Evolutionary conservation across 805 yeast genomes (phyloP).

Genomic region (Saturnispora saitoi): DNA sequence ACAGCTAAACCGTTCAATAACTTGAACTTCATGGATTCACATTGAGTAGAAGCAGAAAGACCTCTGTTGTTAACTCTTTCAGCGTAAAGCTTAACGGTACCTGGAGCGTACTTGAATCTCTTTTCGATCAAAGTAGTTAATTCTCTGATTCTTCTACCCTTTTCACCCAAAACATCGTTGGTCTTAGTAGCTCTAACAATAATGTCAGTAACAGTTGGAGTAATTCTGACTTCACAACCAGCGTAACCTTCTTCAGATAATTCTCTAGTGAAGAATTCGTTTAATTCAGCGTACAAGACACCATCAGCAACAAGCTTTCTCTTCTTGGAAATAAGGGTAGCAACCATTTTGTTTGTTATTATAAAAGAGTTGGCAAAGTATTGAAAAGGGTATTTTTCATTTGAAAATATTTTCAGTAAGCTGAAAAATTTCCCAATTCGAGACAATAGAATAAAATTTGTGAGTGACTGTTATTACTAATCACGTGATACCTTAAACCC

Average conservation of each 20-base stretch:
- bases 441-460: neutral
- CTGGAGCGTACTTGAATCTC: slow-evolving; percentile 96
- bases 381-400: slow-evolving; percentile 1
- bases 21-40: slow-evolving; percentile 98
- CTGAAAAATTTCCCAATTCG: neutral
- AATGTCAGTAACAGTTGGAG: slow-evolving; percentile 96
- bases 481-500: neutral
- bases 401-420: neutral
- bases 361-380: neutral
- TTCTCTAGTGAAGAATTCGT: slow-evolving; percentile 99
- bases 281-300: slow-evolving; percentile 99
- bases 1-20: slow-evolving; percentile 97
- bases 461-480: neutral
- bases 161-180: slow-evolving; percentile 97
- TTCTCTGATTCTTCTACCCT: slow-evolving; percentile 99
- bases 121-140: slow-evolving; percentile 94
- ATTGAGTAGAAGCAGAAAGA: slow-evolving; percentile 98
- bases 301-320: slow-evolving; percentile 99
- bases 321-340: slow-evolving; percentile 74
- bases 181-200: slow-evolving; percentile 99
- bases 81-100: slow-evolving; percentile 89
- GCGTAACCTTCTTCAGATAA: slow-evolving; percentile 99
- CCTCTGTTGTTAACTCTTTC: slow-evolving; percentile 99
- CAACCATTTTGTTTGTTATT: slow-evolving; percentile 24
- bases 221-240: slow-evolving; percentile 98